A percentile compares a stretch with the other conserved stretches of the same genome.
phyloP scores from a whole-genome alignment of 2,329 filamentous ascomycete species.

The Myriosclerotinia curreyana region DNA sequence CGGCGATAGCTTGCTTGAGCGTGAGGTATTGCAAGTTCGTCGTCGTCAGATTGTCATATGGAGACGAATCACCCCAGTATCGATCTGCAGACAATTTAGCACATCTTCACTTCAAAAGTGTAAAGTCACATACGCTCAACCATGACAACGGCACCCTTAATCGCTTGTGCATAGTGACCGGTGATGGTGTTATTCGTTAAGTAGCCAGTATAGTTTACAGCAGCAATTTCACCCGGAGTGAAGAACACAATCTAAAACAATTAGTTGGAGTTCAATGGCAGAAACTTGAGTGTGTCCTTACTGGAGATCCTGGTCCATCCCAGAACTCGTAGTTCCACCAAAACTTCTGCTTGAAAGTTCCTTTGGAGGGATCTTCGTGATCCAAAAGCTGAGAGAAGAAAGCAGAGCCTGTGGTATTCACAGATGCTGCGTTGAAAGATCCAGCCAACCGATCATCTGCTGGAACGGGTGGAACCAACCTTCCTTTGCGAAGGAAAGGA shows the following conservation, averaged over 20 bases:
- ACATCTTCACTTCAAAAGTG: not conserved
- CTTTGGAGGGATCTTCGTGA: constrained; percentile 53
- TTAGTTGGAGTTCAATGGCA: not conserved
- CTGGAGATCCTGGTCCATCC: constrained; percentile 53
- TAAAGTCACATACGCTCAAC: constrained; percentile 48
- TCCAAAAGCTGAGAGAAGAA: constrained; percentile 52
- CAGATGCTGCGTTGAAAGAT: constrained; percentile 13
- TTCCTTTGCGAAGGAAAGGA: constrained; percentile 28
- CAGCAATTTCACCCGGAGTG: constrained; percentile 52
- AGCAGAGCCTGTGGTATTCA: constrained; percentile 29
- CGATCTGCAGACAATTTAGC: constrained; percentile 43
- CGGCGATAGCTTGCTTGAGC: constrained; percentile 51
- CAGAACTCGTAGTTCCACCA: constrained; percentile 52
- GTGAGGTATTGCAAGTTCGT: constrained; percentile 54
- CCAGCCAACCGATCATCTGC: constrained; percentile 25
- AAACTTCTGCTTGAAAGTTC: constrained; percentile 54
- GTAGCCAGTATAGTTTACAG: constrained; percentile 48
- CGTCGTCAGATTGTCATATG: constrained; percentile 50
- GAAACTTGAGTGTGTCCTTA: constrained; percentile 35
- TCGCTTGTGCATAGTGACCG: constrained; percentile 50
- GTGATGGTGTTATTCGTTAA: constrained; percentile 50
- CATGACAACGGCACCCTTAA: constrained; percentile 53
- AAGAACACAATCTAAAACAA: constrained; percentile 46
- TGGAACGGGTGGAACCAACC: constrained; percentile 32
- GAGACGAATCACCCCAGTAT: constrained; percentile 56